Evolutionary conservation across 163 green algal genomes (phyloP), one percentile per base, ranked within the genome.

Genomic region (Chloromonas sp.): DNA sequence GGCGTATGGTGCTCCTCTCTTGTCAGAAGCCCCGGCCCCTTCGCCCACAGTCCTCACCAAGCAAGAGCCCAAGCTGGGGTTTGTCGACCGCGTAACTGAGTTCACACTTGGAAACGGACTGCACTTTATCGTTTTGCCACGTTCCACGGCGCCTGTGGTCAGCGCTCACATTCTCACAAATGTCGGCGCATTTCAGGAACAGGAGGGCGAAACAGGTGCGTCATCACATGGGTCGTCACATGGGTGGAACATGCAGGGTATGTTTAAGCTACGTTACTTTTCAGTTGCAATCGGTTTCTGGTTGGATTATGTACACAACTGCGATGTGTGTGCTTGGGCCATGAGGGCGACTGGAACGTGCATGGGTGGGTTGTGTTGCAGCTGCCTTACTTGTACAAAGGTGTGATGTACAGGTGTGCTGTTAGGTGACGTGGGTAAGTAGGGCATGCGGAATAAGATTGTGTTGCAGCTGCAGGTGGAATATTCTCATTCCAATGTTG

Each of bases 151-250:
- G 66, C 66, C 66, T 11, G 66, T 74, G 11, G 13, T 71, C 59
- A 59, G 58, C 60, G 59, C 3, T 71, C 14, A 74, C 14, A 79
- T 82, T 14, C 74, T 84, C 61, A 93, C 94, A 1, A 90, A 95
- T 83, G 95, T 97, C 0, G 95, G 95, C 1, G 94, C 95, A 0
- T 94, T 90, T 81, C 92, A 97, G 57, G 95, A 98, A 81, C 86
- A 87, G 5, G 91, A 95, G 59, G 94, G 95, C 14, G 83, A 89
- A 62, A 98, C 95, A 66, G 94, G 94, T 92, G 60, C 8, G 79
- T 0, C 2, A 77, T 3, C 3, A 8, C 2, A 81, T 1, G 60
- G 79, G 60, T 74, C 8, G 60, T 76, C 36, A 36, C 36, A 36
- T 36, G 36, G 36, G 79, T n/a, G 60, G 8, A 61, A 13, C 13